These are phyloP conservation scores for Glaciozyma martinii DNA, from an alignment of 768 basidiomycete genomes.

Conservation along the genomic window DNA sequence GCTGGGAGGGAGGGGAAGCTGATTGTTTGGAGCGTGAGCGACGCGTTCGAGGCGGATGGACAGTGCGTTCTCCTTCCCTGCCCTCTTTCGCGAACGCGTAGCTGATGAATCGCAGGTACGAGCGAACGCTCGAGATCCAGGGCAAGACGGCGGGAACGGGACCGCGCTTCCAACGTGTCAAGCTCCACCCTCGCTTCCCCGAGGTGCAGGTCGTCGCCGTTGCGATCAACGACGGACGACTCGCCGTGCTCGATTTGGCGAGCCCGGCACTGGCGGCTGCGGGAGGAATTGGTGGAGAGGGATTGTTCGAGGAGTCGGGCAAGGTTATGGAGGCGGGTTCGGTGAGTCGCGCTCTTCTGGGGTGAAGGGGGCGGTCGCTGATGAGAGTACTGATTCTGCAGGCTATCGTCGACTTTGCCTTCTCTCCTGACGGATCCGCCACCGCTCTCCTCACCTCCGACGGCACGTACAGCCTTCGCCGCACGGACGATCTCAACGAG, in stretches of 20 bases:
- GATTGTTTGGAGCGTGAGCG: background rate
- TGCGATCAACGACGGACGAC: background rate
- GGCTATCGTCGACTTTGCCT: slow-evolving; percentile 9
- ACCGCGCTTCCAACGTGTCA: background rate
- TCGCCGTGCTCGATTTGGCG: background rate
- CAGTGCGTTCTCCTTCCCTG: background rate
- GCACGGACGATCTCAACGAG: background rate
- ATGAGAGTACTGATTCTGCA: background rate
- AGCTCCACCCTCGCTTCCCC: slow-evolving; percentile 8
- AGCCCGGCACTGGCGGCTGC: no score
- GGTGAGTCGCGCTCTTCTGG: background rate
- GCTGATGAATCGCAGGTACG: background rate
- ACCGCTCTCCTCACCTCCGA: background rate
- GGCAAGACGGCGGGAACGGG: background rate
- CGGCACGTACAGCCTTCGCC: background rate
- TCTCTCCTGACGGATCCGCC: slow-evolving; percentile 7
- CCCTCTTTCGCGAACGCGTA: no score
- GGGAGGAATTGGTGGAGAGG: background rate
- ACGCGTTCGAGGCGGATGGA: background rate
- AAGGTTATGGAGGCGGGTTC: background rate
- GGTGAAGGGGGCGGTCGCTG: no score
- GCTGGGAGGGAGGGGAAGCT: background rate
- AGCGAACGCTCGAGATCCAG: background rate
- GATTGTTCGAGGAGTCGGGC: background rate
- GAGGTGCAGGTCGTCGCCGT: background rate